Conservation (phyloP, 768 basidiomycete genomes). For the Cystobasidium onofrii region DNA sequence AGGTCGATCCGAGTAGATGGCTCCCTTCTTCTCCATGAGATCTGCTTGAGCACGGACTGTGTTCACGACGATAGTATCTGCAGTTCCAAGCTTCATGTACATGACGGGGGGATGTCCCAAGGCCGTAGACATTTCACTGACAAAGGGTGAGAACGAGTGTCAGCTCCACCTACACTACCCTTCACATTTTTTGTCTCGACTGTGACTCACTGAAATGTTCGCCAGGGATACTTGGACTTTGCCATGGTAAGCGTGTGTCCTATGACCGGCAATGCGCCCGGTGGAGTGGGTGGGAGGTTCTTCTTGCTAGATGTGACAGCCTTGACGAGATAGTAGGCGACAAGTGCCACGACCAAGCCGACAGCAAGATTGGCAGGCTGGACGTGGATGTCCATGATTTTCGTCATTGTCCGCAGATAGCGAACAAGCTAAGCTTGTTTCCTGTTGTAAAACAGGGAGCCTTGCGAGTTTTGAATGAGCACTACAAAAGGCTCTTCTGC, state of each 20-base stretch:
- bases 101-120: neutral
- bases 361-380: too few species aligned
- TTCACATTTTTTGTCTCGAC: neutral
- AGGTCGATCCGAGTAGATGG: conserved; percentile 27
- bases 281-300: neutral
- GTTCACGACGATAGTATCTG: conserved; percentile 16
- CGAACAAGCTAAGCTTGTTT: too few species aligned
- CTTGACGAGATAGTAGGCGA: too few species aligned
- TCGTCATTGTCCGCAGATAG: too few species aligned
- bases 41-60: conserved; percentile 3
- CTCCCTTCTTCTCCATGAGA: conserved; percentile 23
- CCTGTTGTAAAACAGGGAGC: too few species aligned
- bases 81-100: conserved; percentile 20
- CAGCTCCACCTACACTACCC: neutral
- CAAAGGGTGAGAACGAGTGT: too few species aligned
- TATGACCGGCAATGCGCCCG: conserved; percentile 10
- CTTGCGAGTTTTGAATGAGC: too few species aligned
- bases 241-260: conserved; percentile 10
- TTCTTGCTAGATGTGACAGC: neutral
- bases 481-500: too few species aligned
- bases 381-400: too few species aligned
- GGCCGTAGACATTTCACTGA: neutral
- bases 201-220: neutral
- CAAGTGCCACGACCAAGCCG: too few species aligned
- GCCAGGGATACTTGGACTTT: conserved; percentile 2